phyloP scores from a whole-genome alignment of 805 yeast genomes.

The Kuraishia floccosa region DNA sequence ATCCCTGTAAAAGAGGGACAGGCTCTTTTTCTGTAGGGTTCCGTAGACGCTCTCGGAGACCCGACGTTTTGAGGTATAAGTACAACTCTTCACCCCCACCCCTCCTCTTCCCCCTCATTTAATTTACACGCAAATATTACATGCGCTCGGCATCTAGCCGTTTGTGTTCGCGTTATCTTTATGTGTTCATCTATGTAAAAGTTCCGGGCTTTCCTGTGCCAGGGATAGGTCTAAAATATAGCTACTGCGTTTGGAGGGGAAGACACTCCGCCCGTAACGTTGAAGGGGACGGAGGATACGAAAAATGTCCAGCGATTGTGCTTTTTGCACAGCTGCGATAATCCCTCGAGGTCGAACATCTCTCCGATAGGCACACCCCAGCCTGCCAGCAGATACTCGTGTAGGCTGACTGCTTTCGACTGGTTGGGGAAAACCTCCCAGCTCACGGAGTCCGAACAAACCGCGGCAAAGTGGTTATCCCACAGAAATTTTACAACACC shows the following conservation, averaged over 20 bases:
- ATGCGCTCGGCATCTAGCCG: no score
- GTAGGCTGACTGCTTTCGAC: constrained; percentile 4
- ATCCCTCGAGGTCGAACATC: constrained; percentile 17
- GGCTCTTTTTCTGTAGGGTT: no score
- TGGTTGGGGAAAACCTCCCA: constrained; percentile 7
- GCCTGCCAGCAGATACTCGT: constrained; percentile 11
- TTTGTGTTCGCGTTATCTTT: no score
- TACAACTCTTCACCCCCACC: no score
- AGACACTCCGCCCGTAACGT: constrained; percentile 21
- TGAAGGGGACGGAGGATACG: constrained; percentile 19
- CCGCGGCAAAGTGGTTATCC: constrained; percentile 7
- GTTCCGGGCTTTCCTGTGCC: not conserved
- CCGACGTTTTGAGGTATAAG: no score
- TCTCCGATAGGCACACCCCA: constrained; percentile 25
- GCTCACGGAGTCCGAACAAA: constrained; percentile 8
- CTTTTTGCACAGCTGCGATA: constrained; percentile 13
- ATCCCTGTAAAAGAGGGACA: no score
- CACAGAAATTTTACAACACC: constrained; percentile 6
- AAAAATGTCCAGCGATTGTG: constrained; percentile 16
- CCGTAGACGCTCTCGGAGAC: no score
- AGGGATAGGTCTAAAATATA: constrained; percentile 3
- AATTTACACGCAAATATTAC: no score
- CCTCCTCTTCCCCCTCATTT: no score
- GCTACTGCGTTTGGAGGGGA: constrained; percentile 34
- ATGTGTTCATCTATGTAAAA: no score